Base-by-base conservation (phyloP, 2,329 filamentous ascomycete species). In the Onygenales sp. region DNA sequence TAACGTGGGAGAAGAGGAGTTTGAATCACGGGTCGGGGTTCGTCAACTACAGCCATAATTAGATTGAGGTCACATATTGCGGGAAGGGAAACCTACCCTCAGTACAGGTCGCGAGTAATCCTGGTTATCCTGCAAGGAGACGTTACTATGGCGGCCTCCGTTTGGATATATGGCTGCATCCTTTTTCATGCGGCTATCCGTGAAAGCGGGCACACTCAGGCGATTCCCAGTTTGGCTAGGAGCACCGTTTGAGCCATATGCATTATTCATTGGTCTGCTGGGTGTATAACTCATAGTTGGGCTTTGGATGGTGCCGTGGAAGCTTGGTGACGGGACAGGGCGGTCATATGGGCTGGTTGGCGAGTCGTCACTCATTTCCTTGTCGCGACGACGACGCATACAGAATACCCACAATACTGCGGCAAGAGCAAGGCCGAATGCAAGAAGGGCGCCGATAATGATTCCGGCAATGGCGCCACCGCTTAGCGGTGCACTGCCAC, bases 91-190 rank as follows among this genome's bases (percentile, higher is more conserved):
- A 66, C 70, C 63, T 56, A 73, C 70, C 42, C 70, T 68, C 58
- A 73, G 60, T 36, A 73, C 70, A 44, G 70, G 72, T 31, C 73
- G 66, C 36, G 73, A 74, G 61, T 76, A 76, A 57, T 76, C 73
- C 59, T 74, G 70, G 53, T 75, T 70, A 56, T 76, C 73, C 55
- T 74, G 72, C 17, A 76, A 67, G 14, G 73, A 75, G 14, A 74
- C 63, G 54, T 69, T 72, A 59, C 72, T 75, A 44, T 68, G 62
- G 36, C 71, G 71, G 48, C 65, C 61, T 52, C 70, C 71, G 49
- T 71, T 65, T 11, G 66, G 64, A 57, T 71, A 73, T 51, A 74
- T 65, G 27, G 65, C 58, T 6, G 67, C 65, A 55, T 69, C 68
- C 45, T 70, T 69, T 54, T 74, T 74, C 65, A 76, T 62, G 53